A percentile compares a stretch with the other conserved stretches of the same genome.
Evolutionary conservation across 345 rosid genomes (phyloP).

Genomic region (Draba incana): DNA sequence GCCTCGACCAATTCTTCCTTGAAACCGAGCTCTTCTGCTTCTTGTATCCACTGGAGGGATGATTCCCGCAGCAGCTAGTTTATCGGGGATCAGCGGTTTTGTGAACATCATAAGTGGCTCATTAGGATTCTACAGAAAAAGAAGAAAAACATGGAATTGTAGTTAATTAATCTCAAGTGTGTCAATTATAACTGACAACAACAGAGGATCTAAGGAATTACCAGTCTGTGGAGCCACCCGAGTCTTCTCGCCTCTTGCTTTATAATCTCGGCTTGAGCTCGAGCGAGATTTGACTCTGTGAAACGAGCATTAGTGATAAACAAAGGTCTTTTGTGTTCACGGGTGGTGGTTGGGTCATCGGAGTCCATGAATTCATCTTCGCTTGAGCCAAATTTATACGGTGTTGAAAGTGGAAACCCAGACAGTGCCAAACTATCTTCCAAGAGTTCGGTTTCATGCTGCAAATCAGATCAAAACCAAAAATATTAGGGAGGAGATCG

Average conservation of each 20-base stretch:
- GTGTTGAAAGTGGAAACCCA: slow-evolving; percentile 58
- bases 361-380: slow-evolving; percentile 88
- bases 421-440: slow-evolving; percentile 71
- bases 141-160: neutral
- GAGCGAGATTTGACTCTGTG: slow-evolving; percentile 46
- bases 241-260: slow-evolving; percentile 73
- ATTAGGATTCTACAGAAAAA: slow-evolving; percentile 59
- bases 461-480: slow-evolving; percentile 29
- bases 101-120: slow-evolving; percentile 89
- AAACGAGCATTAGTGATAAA: slow-evolving; percentile 47
- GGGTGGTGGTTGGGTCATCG: slow-evolving; percentile 67
- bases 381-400: slow-evolving; percentile 70
- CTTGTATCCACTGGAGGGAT: slow-evolving; percentile 56
- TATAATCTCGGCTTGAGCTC: slow-evolving; percentile 50
- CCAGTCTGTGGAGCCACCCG: slow-evolving; percentile 90
- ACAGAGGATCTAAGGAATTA: slow-evolving; percentile 4
- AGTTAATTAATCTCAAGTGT: neutral
- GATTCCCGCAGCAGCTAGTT: slow-evolving; percentile 75
- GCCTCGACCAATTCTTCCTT: slow-evolving; percentile 92
- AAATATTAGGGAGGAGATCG: neutral
- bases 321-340: slow-evolving; percentile 48
- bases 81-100: slow-evolving; percentile 80
- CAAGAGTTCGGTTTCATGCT: slow-evolving; percentile 84
- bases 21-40: slow-evolving; percentile 49
- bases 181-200: neutral